Conservation (phyloP, 2,329 filamentous ascomycete species). For the Clarireedia sp. region DNA sequence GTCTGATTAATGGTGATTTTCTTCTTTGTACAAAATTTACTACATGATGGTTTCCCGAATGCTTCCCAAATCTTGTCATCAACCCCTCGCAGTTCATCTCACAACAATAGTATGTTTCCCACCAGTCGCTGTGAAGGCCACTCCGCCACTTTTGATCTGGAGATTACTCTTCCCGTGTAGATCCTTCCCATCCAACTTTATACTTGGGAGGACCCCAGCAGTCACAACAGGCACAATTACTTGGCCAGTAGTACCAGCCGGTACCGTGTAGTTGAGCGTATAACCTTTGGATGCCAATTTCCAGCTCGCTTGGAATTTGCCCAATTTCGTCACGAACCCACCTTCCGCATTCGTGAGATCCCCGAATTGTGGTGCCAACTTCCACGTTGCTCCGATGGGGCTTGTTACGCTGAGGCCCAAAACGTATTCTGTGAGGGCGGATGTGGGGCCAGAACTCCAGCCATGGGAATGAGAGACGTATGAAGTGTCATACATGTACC, state of each 20-base stretch:
- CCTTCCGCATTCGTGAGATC: constrained; percentile 33
- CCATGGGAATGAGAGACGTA: constrained; percentile 42
- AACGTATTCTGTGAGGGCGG: constrained; percentile 36
- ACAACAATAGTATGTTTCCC: constrained; percentile 4
- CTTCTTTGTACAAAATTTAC: neutral
- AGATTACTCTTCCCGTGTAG: neutral
- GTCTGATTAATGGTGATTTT: neutral
- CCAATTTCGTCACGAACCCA: constrained; percentile 33
- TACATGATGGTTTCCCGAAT: neutral
- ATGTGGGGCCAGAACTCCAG: constrained; percentile 41
- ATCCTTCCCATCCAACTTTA: constrained; percentile 10
- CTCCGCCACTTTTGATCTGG: neutral
- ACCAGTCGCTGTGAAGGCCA: neutral
- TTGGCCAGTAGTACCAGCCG: constrained; percentile 11
- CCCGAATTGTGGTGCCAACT: constrained; percentile 34
- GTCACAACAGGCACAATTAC: constrained; percentile 9
- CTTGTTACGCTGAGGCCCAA: constrained; percentile 35
- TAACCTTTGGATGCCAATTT: constrained; percentile 19
- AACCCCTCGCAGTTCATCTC: neutral
- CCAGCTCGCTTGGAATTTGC: constrained; percentile 32
- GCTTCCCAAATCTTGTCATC: neutral
- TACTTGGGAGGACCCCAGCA: constrained; percentile 7
- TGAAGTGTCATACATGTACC: constrained; percentile 37
- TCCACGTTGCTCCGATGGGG: constrained; percentile 31
- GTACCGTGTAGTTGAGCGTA: constrained; percentile 11